Evolutionary conservation across 2,329 filamentous ascomycete genomes (phyloP).

Genomic region (Talaromyces marneffei): DNA sequence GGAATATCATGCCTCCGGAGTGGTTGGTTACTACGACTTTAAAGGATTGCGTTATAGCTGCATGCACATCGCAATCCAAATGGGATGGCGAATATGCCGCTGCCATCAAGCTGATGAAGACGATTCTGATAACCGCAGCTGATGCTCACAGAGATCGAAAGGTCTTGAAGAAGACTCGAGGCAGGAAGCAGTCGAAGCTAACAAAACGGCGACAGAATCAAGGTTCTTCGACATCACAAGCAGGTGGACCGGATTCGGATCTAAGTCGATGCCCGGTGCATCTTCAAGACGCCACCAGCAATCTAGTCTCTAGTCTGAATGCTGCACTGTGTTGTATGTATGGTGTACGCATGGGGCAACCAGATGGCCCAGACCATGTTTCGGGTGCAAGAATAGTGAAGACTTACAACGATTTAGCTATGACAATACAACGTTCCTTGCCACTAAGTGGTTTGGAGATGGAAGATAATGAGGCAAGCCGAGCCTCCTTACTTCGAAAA

Average conservation of each 20-base stretch:
- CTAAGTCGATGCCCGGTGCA: constrained; percentile 25
- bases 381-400: constrained; percentile 23
- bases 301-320: constrained; percentile 31
- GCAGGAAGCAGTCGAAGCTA: neutral
- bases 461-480: constrained; percentile 13
- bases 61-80: constrained; percentile 33
- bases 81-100: constrained; percentile 29
- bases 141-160: constrained; percentile 11
- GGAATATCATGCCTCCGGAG: constrained; percentile 30
- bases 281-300: constrained; percentile 33
- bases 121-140: constrained; percentile 27
- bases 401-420: constrained; percentile 22
- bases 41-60: constrained; percentile 32
- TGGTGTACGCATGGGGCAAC: constrained; percentile 27
- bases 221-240: neutral
- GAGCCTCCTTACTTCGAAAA: constrained; percentile 26
- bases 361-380: constrained; percentile 12
- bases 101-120: constrained; percentile 28
- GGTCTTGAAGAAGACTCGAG: neutral
- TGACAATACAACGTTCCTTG: constrained; percentile 22
- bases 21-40: constrained; percentile 38
- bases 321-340: constrained; percentile 34
- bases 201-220: neutral
- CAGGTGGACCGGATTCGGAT: neutral
- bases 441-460: constrained; percentile 9